phyloP scores from a whole-genome alignment of 31 red algal species.

The Endocladia muricata region DNA sequence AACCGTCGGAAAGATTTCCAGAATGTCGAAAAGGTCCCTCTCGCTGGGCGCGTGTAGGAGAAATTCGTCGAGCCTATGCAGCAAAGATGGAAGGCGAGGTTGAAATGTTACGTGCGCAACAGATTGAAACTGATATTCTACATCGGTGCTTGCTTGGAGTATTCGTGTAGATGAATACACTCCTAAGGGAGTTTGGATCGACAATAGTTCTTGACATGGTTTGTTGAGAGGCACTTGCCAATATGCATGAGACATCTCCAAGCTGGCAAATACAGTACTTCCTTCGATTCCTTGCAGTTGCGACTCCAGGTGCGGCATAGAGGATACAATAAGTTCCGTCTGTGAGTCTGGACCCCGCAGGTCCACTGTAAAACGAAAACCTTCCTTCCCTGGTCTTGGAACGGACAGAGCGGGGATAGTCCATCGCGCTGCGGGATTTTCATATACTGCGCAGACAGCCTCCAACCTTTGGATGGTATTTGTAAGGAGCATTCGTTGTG shows the following conservation, averaged over 20 bases:
- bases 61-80: slow-evolving; percentile 23
- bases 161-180: neutral
- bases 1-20: neutral
- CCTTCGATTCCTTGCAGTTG: neutral
- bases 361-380: slow-evolving; percentile 21
- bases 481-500: neutral
- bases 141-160: slow-evolving; percentile 19
- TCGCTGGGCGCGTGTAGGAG: neutral
- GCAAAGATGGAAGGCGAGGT: no score
- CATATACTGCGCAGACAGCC: slow-evolving; percentile 2
- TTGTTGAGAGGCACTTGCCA: slow-evolving; percentile 9
- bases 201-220: slow-evolving; percentile 12
- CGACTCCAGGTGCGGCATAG: slow-evolving; percentile 28
- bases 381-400: neutral
- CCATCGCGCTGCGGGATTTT: slow-evolving; percentile 17
- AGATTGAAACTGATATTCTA: slow-evolving; percentile 18
- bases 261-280: slow-evolving; percentile 3
- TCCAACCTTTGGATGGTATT: neutral
- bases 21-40: neutral
- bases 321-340: slow-evolving; percentile 10
- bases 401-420: slow-evolving; percentile 12
- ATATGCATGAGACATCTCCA: slow-evolving; percentile 18
- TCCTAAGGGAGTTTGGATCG: slow-evolving; percentile 9
- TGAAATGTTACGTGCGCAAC: neutral
- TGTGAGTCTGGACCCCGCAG: neutral